Evolutionary conservation across 768 basidiomycete species (phyloP).

Genomic region (Hypsizygus marmoreus): DNA sequence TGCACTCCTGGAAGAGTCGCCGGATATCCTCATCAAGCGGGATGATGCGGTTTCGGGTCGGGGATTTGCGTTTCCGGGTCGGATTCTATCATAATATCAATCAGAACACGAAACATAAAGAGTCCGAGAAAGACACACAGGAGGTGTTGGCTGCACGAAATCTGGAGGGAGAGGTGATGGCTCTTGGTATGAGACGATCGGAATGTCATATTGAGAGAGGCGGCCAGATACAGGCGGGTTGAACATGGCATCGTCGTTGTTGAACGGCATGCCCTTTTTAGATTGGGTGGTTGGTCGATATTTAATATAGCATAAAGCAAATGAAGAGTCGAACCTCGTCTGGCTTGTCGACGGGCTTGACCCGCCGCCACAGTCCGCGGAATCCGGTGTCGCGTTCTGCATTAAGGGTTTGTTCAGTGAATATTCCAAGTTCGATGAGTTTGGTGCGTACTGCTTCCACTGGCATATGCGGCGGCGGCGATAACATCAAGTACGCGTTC

Average conservation of each 20-base stretch:
- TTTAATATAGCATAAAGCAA: background rate
- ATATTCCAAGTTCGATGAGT: background rate
- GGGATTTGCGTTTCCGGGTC: conserved; percentile 40
- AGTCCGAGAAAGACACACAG: conserved; percentile 10
- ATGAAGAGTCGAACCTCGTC: conserved; percentile 57
- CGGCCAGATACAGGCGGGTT: conserved; percentile 56
- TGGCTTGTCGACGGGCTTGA: conserved; percentile 80
- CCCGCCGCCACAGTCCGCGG: conserved; percentile 74
- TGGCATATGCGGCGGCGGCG: conserved; percentile 77
- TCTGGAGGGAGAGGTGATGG: conserved; percentile 30
- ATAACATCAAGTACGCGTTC: conserved; percentile 82
- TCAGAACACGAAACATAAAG: conserved; percentile 4
- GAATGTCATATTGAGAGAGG: conserved; percentile 37
- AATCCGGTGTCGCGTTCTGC: conserved; percentile 52
- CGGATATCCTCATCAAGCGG: conserved; percentile 85
- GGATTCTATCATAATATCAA: conserved; percentile 19
- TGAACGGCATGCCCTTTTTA: conserved; percentile 74
- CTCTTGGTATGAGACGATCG: conserved; percentile 40
- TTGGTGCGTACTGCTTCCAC: conserved; percentile 43
- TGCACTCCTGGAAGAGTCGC: conserved; percentile 82
- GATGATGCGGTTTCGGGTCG: conserved; percentile 48
- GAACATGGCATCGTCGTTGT: conserved; percentile 80
- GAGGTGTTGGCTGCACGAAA: conserved; percentile 23
- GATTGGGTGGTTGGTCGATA: background rate
- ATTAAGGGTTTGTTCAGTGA: background rate